phyloP scores from a whole-genome alignment of 2,329 filamentous ascomycete species.

The Aurifilum marmelostoma region DNA sequence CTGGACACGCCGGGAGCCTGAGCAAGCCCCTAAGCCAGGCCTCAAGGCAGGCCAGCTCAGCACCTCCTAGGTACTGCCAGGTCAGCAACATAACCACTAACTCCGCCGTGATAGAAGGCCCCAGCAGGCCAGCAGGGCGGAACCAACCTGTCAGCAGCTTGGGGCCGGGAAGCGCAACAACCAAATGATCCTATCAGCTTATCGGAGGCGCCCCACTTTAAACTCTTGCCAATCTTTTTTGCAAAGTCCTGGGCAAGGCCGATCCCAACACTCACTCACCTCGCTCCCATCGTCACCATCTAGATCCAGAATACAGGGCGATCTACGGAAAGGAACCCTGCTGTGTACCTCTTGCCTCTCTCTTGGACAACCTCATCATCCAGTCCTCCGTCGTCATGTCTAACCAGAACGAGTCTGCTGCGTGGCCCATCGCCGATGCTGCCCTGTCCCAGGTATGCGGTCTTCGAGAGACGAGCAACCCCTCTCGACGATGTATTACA shows the following conservation, averaged over 20 bases:
- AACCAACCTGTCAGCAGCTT: slow-evolving; percentile 1
- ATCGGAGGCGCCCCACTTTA: slow-evolving; percentile 25
- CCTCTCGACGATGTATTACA: not conserved
- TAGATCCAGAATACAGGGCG: slow-evolving; percentile 48
- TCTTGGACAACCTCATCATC: not conserved
- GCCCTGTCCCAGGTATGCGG: slow-evolving; percentile 27
- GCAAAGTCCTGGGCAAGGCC: not conserved
- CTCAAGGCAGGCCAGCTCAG: slow-evolving; percentile 15
- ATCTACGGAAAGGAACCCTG: slow-evolving; percentile 67
- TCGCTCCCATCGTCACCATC: slow-evolving; percentile 2
- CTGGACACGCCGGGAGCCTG: not conserved
- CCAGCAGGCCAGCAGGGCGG: not conserved
- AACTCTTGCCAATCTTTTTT: slow-evolving; percentile 15
- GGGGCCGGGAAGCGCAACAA: slow-evolving; percentile 17
- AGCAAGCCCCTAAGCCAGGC: not conserved
- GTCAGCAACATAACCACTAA: not conserved
- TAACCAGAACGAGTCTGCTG: slow-evolving; percentile 43
- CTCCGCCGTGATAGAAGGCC: not conserved
- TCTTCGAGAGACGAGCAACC: slow-evolving; percentile 43
- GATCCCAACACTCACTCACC: slow-evolving; percentile 12
- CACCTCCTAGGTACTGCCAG: not conserved
- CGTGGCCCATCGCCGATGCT: slow-evolving; percentile 74
- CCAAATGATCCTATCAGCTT: slow-evolving; percentile 27
- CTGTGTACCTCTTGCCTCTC: slow-evolving; percentile 8
- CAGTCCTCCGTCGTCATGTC: slow-evolving; percentile 33